Base-by-base conservation (phyloP, 1,284 basidiomycete species). In the Blastosporella zonata region DNA sequence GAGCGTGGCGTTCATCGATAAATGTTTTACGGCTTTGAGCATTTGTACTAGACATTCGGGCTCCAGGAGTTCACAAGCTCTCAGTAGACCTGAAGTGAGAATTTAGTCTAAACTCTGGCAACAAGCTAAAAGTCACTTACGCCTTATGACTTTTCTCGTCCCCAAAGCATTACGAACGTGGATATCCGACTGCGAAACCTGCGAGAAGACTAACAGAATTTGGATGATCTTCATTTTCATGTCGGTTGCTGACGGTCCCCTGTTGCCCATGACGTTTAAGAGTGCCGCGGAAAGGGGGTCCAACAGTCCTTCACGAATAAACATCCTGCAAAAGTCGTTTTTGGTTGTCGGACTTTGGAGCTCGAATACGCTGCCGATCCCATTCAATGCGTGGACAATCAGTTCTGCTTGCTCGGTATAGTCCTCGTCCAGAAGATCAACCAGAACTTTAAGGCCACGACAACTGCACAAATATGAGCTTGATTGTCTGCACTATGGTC, bases 291-390 rank as follows among this genome's bases (percentile, higher is more conserved):
- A 93, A 1, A 99, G 71, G 0, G 96, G 96, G 57, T 97, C 95
- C 29, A 97, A 75, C 4, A 98, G 75, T 13, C 95, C 95, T 67
- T 97, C 96, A 20, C 93, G 82, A 25, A 97, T 93, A 69, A 98
- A 95, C 90, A 98, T 97, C 13, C 96, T 83, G 64, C 95, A 98
- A 64, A 98, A 97, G 68, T 98, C 96, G 63, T 96, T 97, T 62
- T 97, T 92, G 6, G 94, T 95, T 6, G 94, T 97, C 1, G 95
- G 92, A 43, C 90, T 93, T 67, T 95, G 84, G 8, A 98, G 78
- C 57, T 98, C 95, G 61, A 99, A 96, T 2, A 98, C 96, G 57
- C 87, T 93, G 47, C 88, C 87, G 47, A 99, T 94, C 9, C 95
- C 95, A 52, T 96, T 93, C 2, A 99, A 78, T 1, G 96, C 93